These are phyloP conservation scores for Mesembryanthemum crystallinum DNA, from an alignment of 148 eudicot species.

Conservation along the genomic window DNA sequence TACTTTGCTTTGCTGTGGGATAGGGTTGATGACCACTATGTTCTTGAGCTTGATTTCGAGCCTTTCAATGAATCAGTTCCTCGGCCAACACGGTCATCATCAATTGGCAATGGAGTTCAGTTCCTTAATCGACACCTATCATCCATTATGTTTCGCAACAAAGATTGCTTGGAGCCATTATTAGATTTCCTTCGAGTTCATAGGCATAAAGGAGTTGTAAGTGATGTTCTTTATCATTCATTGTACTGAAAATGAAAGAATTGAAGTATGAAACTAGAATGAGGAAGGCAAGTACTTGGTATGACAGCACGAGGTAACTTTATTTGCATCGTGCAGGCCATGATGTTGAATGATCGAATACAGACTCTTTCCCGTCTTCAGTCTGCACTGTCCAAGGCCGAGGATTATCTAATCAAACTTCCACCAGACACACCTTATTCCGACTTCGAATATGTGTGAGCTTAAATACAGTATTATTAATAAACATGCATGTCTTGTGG, in stretches of 20 bases:
- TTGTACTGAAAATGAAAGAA: not conserved
- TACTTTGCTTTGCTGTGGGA: not conserved
- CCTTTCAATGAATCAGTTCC: constrained; percentile 91
- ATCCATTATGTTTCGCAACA: constrained; percentile 88
- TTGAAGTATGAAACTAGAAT: not conserved
- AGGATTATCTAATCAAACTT: constrained; percentile 67
- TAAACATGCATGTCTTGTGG: not conserved
- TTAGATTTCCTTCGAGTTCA: constrained; percentile 87
- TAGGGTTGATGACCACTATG: constrained; percentile 50
- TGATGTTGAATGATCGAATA: constrained; percentile 94
- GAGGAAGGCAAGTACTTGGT: not conserved
- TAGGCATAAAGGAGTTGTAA: constrained; percentile 77
- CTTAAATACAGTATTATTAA: not conserved
- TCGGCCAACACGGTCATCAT: constrained; percentile 79
- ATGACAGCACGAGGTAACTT: constrained; percentile 8
- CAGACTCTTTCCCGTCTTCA: constrained; percentile 67
- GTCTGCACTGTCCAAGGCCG: constrained; percentile 69
- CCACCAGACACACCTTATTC: constrained; percentile 73
- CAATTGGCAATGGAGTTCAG: constrained; percentile 97
- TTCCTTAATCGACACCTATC: constrained; percentile 95
- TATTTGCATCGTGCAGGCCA: constrained; percentile 39
- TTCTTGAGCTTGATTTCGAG: constrained; percentile 92
- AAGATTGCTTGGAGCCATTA: constrained; percentile 87
- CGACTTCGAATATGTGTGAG: constrained; percentile 75
- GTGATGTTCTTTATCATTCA: constrained; percentile 18